phyloP scores from a whole-genome alignment of 139 green algal genomes.

The Chlamydomonas eustigma region DNA sequence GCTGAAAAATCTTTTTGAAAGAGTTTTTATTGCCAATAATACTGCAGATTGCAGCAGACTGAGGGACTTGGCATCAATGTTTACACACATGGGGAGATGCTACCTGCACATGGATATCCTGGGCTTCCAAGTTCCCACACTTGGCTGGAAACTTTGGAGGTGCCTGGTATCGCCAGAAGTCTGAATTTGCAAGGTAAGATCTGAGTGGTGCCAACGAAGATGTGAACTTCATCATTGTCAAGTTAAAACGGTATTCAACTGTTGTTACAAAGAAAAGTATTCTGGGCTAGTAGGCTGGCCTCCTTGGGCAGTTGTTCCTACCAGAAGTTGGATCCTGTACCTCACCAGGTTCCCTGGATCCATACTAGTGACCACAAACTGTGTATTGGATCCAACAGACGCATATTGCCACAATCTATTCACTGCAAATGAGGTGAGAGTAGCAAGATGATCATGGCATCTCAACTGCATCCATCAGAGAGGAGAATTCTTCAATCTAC shows the following conservation, averaged over 20 bases:
- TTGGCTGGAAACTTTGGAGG: constrained; percentile 19
- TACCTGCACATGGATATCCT: constrained; percentile 71
- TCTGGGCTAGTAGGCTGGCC: too few species aligned
- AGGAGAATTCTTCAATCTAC: too few species aligned
- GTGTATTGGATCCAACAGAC: constrained; percentile 57
- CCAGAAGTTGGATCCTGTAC: too few species aligned
- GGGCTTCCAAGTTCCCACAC: constrained; percentile 47
- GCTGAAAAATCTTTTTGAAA: not conserved
- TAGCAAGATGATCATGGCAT: not conserved
- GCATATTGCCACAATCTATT: constrained; percentile 57
- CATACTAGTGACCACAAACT: constrained; percentile 75
- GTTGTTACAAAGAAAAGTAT: too few species aligned
- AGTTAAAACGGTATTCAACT: too few species aligned
- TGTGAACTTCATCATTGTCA: too few species aligned
- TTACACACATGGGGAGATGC: constrained; percentile 80
- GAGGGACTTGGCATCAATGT: constrained; percentile 32
- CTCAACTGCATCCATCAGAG: too few species aligned
- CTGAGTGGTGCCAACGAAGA: too few species aligned
- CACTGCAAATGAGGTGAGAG: constrained; percentile 59
- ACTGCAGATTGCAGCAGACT: constrained; percentile 11
- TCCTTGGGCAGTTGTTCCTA: too few species aligned
- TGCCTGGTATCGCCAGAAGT: constrained; percentile 64
- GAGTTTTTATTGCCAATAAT: not conserved
- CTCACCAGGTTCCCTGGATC: constrained; percentile 48
- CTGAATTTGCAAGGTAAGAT: constrained; percentile 57